Evolutionary conservation across 176 grass and related monocot genomes (phyloP).

Genomic region (Saccharum officinarum): DNA sequence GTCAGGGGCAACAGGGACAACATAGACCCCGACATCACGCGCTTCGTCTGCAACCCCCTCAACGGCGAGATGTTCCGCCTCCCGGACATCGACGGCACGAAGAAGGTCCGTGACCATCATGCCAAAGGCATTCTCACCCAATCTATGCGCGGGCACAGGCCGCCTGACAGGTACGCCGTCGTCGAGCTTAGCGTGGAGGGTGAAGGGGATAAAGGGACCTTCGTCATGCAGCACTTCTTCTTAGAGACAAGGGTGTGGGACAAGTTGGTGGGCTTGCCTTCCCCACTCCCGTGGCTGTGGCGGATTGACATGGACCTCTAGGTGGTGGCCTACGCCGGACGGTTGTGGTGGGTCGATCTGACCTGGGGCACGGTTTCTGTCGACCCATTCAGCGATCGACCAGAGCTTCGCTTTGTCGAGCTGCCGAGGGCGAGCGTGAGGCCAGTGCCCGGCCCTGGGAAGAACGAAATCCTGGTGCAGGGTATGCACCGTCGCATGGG

Average conservation of each 20-base stretch:
- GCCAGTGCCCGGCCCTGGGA: not conserved
- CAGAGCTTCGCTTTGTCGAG: slow-evolving; percentile 18
- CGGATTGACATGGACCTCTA: not conserved
- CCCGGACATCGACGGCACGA: not conserved
- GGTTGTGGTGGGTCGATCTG: slow-evolving; percentile 26
- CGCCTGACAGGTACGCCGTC: slow-evolving; percentile 12
- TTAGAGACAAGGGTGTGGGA: slow-evolving; percentile 12
- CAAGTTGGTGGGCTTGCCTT: slow-evolving; percentile 1
- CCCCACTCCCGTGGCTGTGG: not conserved
- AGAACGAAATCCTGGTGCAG: not conserved
- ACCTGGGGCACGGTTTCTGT: not conserved
- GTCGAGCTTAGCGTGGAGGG: not conserved
- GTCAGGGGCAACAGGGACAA: not conserved
- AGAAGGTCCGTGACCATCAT: not conserved
- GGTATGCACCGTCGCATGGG: not conserved
- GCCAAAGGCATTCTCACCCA: not conserved
- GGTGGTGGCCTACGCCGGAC: slow-evolving; percentile 17
- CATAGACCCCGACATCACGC: not conserved
- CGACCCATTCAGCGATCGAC: slow-evolving; percentile 18
- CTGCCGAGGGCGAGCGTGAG: not conserved
- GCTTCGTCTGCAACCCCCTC: slow-evolving; percentile 16
- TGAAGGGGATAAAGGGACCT: not conserved
- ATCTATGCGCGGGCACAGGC: not conserved
- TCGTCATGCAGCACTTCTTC: not conserved
- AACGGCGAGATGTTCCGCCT: slow-evolving; percentile 10